Conservation (phyloP, 441 rosid genomes). For the Erysimum cheiri region DNA sequence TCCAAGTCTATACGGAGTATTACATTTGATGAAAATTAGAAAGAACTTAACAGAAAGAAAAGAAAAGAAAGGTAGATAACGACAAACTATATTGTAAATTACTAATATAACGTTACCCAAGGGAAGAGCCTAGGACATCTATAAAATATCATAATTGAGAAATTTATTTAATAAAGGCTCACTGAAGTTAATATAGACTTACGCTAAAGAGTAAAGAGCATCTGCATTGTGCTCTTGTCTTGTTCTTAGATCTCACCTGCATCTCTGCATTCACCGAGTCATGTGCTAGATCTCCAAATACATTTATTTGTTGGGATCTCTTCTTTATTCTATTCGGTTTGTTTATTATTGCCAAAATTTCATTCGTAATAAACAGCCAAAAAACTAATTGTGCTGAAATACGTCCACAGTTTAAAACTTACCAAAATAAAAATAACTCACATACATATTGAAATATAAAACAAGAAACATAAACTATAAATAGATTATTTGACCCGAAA, state of each 20-base stretch:
- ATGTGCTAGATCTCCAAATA: slow-evolving; percentile 5
- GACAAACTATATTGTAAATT: not conserved
- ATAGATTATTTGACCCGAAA: too few relatives aligned
- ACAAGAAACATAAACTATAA: too few relatives aligned
- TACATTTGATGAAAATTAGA: not conserved
- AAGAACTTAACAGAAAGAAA: too few relatives aligned
- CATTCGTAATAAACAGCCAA: too few relatives aligned
- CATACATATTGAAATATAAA: too few relatives aligned
- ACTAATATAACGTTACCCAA: too few relatives aligned
- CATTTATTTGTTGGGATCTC: slow-evolving; percentile 1
- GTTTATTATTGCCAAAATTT: not conserved
- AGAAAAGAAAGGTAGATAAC: not conserved
- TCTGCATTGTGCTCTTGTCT: slow-evolving; percentile 21
- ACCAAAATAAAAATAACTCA: too few relatives aligned
- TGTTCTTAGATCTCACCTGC: slow-evolving; percentile 2
- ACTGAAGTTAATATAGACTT: not conserved
- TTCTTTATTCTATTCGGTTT: not conserved
- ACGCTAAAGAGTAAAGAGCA: not conserved
- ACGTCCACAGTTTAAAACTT: too few relatives aligned
- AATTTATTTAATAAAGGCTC: not conserved
- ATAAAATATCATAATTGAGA: not conserved
- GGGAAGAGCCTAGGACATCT: too few relatives aligned
- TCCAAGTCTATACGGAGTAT: not conserved
- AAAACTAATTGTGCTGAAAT: too few relatives aligned
- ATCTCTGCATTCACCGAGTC: not conserved